Base-by-base conservation (phyloP, 31 red algal genomes). In the Endocladia muricata region DNA sequence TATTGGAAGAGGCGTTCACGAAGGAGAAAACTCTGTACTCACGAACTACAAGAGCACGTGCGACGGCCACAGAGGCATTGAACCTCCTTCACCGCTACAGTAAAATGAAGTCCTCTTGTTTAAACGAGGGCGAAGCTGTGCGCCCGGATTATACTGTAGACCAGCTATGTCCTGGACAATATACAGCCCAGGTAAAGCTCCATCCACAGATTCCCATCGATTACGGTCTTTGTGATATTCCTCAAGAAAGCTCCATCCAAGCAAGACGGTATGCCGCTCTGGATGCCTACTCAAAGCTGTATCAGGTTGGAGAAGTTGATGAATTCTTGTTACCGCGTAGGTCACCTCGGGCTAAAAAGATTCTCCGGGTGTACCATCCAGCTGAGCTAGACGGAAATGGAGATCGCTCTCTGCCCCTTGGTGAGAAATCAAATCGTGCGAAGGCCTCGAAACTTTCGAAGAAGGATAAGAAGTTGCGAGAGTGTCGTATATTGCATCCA, bases 281-380 rank as follows among this genome's bases (percentile, higher is more conserved):
- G 8, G 88, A 83, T 38, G 73, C 79, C 0, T 91, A 91, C 51
- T 49, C 43, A 51, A 73, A 73, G 55, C 51, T 91, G 29, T 90
- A 90, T 63, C 52, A 90, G 40, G 65, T 77, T 13, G 78, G 78
- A 32, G 70, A 82, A 32, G 86, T 90, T 2, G 77, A 90, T 67
- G 66, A 81, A 2, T 82, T 74, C 38, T 54, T 90, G 1, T 48
- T 90, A 29, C 86, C 86, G 9, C 74, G 76, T 61, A 17, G 74
- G 44, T n/a, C n/a, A n/a, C n/a, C n/a, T n/a, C 69, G 22, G 9
- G 28, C 19, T 37, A 72, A 78, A 31, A 55, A 44, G 60, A 43
- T 55, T 33, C 29, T 37, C 29, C 34, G 44, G 36, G 76, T 36
- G 61, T 7, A 11, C 61, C 39, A 9, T 21, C 8, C 8, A 19